Base-by-base conservation (phyloP, 1,139 yeast species). In the Nakaseomyces delphensis region DNA sequence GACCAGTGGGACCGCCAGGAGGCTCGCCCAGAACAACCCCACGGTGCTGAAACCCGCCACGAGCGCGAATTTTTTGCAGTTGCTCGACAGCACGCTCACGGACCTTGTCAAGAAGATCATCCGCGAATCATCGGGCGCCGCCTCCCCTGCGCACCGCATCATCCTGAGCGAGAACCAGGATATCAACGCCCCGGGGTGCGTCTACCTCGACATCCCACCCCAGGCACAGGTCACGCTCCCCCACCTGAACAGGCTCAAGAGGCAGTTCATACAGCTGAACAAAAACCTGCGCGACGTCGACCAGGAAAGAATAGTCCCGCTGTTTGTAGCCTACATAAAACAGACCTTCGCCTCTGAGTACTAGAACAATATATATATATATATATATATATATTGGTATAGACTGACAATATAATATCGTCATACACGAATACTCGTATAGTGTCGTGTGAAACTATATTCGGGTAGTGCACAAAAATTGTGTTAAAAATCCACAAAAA, bases 221-320 rank as follows among this genome's bases (percentile, higher is more conserved):
- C 68, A 69, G 9, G 64, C 71, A 2, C 21, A 19, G 19, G 77
- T 85, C 9, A 75, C 87, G 11, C 68, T 82, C 29, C 86, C 96
- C 0, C 87, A 83, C 53, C 62, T 91, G 43, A 96, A 89, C 56
- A 70, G 97, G 48, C 71, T 84, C 20, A 72, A 96, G 60, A 71
- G 98, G 51, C 81, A 89, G 21, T 91, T 83, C 59, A 76, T 89
- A 25, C 70, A 77, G 25, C 69, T 91, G 57, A 87, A 91, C 60
- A 74, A 86, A 54, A 29, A 29, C 19, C 77, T 87, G 72, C 73
- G 95, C 56, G 77, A 79, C 35, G 69, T 79, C 16, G 63, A 83
- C 46, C 59, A 69, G 16, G 77, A 73, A 38, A 67, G 95, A 54
- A 83, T 89, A 33, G 71, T 71, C 6, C 76, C 80, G 0, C 59